Evolutionary conservation across 2,329 filamentous ascomycete species (phyloP), one percentile per base, ranked within the genome.

Genomic region (Hortaea werneckii): DNA sequence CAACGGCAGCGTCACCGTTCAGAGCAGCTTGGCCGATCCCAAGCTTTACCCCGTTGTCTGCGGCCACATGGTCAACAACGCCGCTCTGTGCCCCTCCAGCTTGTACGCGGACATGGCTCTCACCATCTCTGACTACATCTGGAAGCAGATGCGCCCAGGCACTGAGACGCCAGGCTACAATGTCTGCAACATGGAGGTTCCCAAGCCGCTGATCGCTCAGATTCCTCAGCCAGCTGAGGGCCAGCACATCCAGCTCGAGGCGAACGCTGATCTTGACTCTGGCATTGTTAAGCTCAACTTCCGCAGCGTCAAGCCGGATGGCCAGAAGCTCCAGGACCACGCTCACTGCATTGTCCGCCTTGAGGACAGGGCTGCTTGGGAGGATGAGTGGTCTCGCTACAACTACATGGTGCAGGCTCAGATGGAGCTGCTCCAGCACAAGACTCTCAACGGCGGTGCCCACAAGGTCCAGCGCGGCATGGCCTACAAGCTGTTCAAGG

Each of bases 401-500:
- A 74, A 75, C 54, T 87, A 68, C 64, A 74, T 75, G 71, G 71
- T 74, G 42, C 70, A 74, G 59, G 67, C 66, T 41, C 72, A 74
- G 59, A 68, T 75, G 46, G 70, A 88, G 59, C 71, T 87, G 32
- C 79, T 90, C 59, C 77, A 79, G 56, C 73, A 77, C 50, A 82
- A 79, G 48, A 81, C 83, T 45, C 68, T 77, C 55, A 73, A 71
- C 30, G 83, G 83, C 35, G 75, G 77, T 46, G 82, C 83, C 28
- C 83, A 84, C 61, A 83, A 85, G 66, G 77, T 88, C 50, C 77
- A 83, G 42, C 79, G 83, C 27, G 83, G 83, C 30, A 78, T 88
- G 68, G 82, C 83, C 10, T 92, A 92, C 74, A 89, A 88, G 67
- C 74, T 83, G 43, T 79, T 79, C 67, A 74, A 74, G 57, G 70